Base-by-base conservation (phyloP, 1,284 basidiomycete genomes). In the Trichosporon faecale region DNA sequence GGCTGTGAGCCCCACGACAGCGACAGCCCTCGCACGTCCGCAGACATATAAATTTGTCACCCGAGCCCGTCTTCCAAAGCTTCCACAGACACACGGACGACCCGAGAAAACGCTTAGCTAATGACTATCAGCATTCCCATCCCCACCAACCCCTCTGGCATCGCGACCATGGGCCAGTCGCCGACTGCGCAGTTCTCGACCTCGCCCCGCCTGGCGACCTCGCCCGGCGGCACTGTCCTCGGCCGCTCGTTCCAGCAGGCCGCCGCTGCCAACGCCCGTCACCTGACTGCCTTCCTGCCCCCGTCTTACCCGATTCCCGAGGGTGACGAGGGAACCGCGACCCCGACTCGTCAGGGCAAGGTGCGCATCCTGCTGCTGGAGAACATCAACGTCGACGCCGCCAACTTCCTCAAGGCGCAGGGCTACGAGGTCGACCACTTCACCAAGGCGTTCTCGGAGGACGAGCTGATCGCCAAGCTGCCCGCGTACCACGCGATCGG, bases 301-400 rank as follows among this genome's bases (percentile, higher is more conserved):
- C 64, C 79, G 25, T 70, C 75, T 14, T 82, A 80, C 76, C 81
- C 81, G 5, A 67, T 76, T 35, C 60, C 70, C 57, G 73, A 74
- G 65, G 76, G 76, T 66, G 68, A 67, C 57, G 76, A 76, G 66
- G 77, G 75, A 35, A 73, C 65, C 46, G 70, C 67, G 29, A 76
- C 73, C 2, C 71, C 71, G 0, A 71, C 70, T 35, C 74, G 78
- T 70, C 76, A 79, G 64, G 79, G 79, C 44, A 80, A 79, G 69
- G 71, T 79, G 52, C 78, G 69, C 72, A 74, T 98, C 65, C 87
- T 99, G 69, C 85, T 99, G 66, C 88, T 99, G 73, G 96, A 98
- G 85, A 98, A 98, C 82, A 95, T 99, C 86, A 95, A 91, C 84
- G 88, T 91, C 80, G 92, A 94, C 52, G 97, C 97, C 25, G 93